Base-by-base conservation (phyloP, 257 asterid species). In the Solanum boliviense region DNA sequence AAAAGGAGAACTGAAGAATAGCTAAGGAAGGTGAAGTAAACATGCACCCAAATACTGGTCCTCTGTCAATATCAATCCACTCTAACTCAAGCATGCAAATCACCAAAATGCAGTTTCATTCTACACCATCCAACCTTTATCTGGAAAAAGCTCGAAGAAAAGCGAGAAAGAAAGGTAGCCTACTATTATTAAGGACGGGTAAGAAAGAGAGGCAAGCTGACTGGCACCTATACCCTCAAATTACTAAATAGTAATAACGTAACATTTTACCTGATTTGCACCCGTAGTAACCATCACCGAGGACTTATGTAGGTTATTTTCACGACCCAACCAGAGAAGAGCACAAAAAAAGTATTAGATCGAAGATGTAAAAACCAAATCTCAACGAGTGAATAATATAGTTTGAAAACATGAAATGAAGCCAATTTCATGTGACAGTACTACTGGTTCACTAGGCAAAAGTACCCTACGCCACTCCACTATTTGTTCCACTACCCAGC, bases 271-370 rank as follows among this genome's bases (percentile, higher is more conserved):
- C 99, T 97, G 99, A 93, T 97, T 97, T 58, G 99, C 99, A 48
- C 99, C 99, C 35, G 99, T 98, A 88, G 99, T 97, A 88, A 97
- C 99, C 98, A 97, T 97, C 88, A 97, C 98, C 0, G 97, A 94
- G 87, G 98, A 95, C 84, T 95, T 95, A 68, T 89, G 88, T 68
- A 97, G 85, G 70, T 93, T 92, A 90, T 97, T 97, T 90, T 97
- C 99, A 71, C 89, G 65, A 25, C 75, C 89, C 89, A 95, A 89
- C 99, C 94, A 96, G 87, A 89, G 86, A 71, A 84, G 32, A 82
- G 81, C 74, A 68, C 86, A 29, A 60, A 73, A 32, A 32, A 83
- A 86, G 41, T 60, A 41, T 83, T 36, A 70, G 86, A 89, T 78
- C 21, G 58, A n/a, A 6, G 48, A 84, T 79, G 84, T 39, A 27